Evolutionary conservation across 768 basidiomycete genomes (phyloP).

Genomic region (Dacryopinax spathularia): DNA sequence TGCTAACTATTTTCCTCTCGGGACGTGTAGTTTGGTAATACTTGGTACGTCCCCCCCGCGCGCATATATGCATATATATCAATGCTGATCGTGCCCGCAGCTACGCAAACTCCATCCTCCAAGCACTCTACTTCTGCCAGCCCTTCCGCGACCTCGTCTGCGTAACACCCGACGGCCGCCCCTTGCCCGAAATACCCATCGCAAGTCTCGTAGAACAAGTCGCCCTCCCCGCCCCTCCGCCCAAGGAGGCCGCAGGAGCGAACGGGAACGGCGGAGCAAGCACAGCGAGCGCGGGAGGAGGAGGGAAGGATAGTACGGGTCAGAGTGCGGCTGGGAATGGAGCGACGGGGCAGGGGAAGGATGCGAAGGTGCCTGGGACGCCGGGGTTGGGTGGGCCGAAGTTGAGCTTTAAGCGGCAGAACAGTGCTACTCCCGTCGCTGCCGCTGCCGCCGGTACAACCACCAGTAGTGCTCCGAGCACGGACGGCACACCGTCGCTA

Average conservation of each 20-base stretch:
- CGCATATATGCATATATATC: constrained; percentile 4
- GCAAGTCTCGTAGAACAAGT: not conserved
- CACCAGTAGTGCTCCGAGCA: no score
- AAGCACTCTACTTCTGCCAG: constrained; percentile 87
- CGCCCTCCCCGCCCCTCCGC: not conserved
- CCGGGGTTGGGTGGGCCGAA: not conserved
- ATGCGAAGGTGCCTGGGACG: not conserved
- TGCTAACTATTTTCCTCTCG: not conserved
- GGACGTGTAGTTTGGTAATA: constrained; percentile 72
- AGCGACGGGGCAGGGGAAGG: not conserved
- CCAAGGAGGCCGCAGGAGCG: not conserved
- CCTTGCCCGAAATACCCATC: constrained; percentile 27
- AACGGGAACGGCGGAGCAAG: no score
- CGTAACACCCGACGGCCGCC: constrained; percentile 45
- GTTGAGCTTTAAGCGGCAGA: not conserved
- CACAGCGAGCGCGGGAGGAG: no score
- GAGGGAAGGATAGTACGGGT: no score
- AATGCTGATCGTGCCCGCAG: constrained; percentile 28
- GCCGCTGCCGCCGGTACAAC: constrained; percentile 7
- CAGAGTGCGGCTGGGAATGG: no score
- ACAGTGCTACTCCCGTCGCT: not conserved
- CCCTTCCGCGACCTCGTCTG: constrained; percentile 85
- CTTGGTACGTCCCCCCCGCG: constrained; percentile 47
- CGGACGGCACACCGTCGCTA: no score
- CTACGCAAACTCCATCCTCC: constrained; percentile 97